Evolutionary conservation across 441 rosid species (phyloP).

Genomic region (Mallotus japonicus): DNA sequence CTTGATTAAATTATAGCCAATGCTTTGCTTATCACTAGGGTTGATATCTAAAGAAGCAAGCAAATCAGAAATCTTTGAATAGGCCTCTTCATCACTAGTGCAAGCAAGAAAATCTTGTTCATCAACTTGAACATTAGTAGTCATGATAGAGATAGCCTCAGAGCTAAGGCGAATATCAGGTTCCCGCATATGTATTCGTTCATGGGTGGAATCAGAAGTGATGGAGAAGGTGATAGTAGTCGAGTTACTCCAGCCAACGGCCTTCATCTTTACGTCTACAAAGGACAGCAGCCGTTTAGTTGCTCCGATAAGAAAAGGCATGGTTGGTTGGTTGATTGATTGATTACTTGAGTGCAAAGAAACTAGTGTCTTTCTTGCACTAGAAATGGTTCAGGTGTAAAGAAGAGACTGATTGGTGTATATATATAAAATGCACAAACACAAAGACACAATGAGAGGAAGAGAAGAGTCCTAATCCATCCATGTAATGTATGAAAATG

Average conservation of each 20-base stretch:
- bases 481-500: no score
- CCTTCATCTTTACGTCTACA: neutral
- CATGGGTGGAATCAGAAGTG: slow-evolving; percentile 3
- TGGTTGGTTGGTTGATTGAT: neutral
- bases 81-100: slow-evolving; percentile 5
- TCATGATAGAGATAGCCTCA: neutral
- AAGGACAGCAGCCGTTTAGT: slow-evolving; percentile 6
- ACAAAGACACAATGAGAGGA: no score
- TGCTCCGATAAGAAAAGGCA: slow-evolving; percentile 13
- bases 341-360: neutral
- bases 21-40: neutral
- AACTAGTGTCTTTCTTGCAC: neutral
- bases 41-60: slow-evolving; percentile 9
- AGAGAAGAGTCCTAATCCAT: no score
- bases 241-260: neutral
- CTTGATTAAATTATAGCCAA: slow-evolving; percentile 7
- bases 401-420: neutral
- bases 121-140: neutral
- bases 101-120: slow-evolving; percentile 9
- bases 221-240: slow-evolving; percentile 8
- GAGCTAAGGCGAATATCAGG: neutral
- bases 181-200: neutral
- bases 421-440: neutral
- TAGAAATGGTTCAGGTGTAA: neutral
- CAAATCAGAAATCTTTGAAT: slow-evolving; percentile 12